Conservation (phyloP, 768 basidiomycete genomes). For the Nevesoporus exiguus region DNA sequence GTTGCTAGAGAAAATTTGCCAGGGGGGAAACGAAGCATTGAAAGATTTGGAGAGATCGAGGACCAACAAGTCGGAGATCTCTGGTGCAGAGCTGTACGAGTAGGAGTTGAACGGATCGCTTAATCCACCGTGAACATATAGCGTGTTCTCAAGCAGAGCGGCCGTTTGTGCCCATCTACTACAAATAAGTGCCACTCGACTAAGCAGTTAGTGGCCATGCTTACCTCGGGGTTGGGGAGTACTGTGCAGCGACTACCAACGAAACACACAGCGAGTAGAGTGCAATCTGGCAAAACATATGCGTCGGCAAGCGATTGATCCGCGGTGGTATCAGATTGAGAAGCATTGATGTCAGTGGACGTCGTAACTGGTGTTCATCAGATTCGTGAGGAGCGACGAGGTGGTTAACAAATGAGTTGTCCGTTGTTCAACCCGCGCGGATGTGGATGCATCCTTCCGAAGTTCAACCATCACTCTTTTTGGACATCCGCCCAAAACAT, state of each 20-base stretch:
- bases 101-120: slow-evolving; percentile 65
- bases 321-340: not conserved
- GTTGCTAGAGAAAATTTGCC: slow-evolving; percentile 52
- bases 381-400: slow-evolving; percentile 3
- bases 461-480: slow-evolving; percentile 5
- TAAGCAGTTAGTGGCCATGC: not conserved
- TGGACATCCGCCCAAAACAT: slow-evolving; percentile 2
- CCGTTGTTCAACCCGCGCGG: slow-evolving; percentile 8
- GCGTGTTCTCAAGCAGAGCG: slow-evolving; percentile 50
- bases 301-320: not conserved
- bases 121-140: slow-evolving; percentile 81
- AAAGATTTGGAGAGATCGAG: slow-evolving; percentile 66
- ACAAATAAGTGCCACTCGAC: slow-evolving; percentile 6
- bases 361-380: slow-evolving; percentile 22
- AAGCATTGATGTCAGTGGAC: slow-evolving; percentile 7
- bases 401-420: not conserved
- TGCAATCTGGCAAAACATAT: slow-evolving; percentile 11
- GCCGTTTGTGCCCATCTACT: slow-evolving; percentile 82
- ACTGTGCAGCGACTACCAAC: slow-evolving; percentile 18
- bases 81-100: slow-evolving; percentile 73
- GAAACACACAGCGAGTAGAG: slow-evolving; percentile 13
- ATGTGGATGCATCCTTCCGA: not conserved
- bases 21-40: slow-evolving; percentile 59
- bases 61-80: slow-evolving; percentile 63
- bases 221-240: slow-evolving; percentile 27